These are phyloP conservation scores for Raddia guianensis DNA, from an alignment of 176 grass and related monocot genomes.

Conservation along the genomic window DNA sequence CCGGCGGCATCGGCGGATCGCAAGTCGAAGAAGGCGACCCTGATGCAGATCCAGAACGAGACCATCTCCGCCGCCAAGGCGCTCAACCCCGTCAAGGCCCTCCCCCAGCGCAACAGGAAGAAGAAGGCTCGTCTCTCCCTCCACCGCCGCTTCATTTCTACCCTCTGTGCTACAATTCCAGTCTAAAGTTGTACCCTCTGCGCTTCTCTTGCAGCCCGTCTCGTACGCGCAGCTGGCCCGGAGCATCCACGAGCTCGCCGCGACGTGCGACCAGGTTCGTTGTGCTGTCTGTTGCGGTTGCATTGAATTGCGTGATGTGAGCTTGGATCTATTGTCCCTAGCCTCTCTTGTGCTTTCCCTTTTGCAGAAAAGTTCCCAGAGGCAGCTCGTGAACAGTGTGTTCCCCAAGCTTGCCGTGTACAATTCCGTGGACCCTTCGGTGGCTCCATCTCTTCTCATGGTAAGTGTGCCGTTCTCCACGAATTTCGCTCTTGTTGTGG, in stretches of 20 bases:
- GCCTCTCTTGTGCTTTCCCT: conserved; percentile 29
- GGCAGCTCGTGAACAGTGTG: conserved; percentile 83
- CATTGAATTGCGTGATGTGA: conserved; percentile 44
- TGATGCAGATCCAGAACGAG: conserved; percentile 97
- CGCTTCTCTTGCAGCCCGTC: conserved; percentile 66
- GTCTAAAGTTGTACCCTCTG: conserved; percentile 33
- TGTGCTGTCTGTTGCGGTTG: conserved; percentile 24
- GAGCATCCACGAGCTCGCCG: conserved; percentile 96
- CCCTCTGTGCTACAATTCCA: conserved; percentile 10
- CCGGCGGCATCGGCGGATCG: conserved; percentile 57
- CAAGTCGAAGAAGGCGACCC: conserved; percentile 75
- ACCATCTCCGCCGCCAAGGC: conserved; percentile 93
- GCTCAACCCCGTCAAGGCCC: conserved; percentile 78
- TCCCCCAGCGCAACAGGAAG: conserved; percentile 86
- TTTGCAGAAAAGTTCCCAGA: conserved; percentile 95
- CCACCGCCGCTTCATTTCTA: conserved; percentile 20
- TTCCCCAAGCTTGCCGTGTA: conserved; percentile 99
- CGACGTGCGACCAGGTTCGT: conserved; percentile 91
- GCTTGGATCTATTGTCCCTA: conserved; percentile 52
- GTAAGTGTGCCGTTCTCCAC: conserved; percentile 45
- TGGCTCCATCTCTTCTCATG: conserved; percentile 98
- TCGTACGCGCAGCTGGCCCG: conserved; percentile 94
- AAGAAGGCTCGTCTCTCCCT: conserved; percentile 58
- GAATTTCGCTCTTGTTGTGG: neutral
- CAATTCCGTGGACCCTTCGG: conserved; percentile 99